A percentile compares a stretch with the other conserved stretches of the same genome.
These are phyloP conservation scores for Lunularia cruciata DNA, from an alignment of 225 moss, liverwort and hornwort genomes.

Conservation along the genomic window DNA sequence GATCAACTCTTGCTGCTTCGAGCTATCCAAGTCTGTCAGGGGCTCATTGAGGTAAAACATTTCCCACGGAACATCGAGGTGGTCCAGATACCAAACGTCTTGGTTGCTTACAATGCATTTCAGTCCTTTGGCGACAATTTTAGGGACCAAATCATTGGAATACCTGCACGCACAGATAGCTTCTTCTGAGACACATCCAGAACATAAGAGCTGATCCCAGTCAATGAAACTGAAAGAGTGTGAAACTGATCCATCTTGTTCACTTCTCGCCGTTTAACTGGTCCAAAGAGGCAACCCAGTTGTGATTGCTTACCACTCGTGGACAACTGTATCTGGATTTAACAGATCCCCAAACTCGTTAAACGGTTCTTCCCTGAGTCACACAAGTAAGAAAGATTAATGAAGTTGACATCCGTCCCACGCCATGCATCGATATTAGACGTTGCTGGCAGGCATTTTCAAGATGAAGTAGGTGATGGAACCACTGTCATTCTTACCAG, in stretches of 20 bases:
- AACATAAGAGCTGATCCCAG: too few species aligned
- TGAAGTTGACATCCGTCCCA: not conserved
- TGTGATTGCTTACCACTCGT: slow-evolving; percentile 65
- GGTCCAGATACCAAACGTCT: slow-evolving; percentile 95
- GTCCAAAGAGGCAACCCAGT: not conserved
- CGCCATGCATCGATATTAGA: not conserved
- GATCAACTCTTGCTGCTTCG: slow-evolving; percentile 46
- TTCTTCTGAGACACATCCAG: too few species aligned
- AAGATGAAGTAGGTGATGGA: too few species aligned
- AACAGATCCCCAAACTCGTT: slow-evolving; percentile 51
- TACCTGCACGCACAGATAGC: slow-evolving; percentile 52
- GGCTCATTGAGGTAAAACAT: slow-evolving; percentile 76
- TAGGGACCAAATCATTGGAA: slow-evolving; percentile 52
- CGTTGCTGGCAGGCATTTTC: too few species aligned
- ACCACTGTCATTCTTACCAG: slow-evolving; percentile 47
- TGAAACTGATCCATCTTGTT: too few species aligned
- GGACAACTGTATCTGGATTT: slow-evolving; percentile 61
- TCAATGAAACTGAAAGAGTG: too few species aligned
- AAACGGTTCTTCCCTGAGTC: slow-evolving; percentile 89
- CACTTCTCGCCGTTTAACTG: too few species aligned
- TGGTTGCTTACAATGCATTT: slow-evolving; percentile 83
- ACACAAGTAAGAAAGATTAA: not conserved
- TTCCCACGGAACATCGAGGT: slow-evolving; percentile 78
- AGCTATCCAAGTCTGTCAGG: slow-evolving; percentile 36
- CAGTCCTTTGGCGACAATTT: slow-evolving; percentile 57